Evolutionary conservation across 2,329 filamentous ascomycete species (phyloP), one percentile per base, ranked within the genome.

Genomic region (Aspergillus amoenus): DNA sequence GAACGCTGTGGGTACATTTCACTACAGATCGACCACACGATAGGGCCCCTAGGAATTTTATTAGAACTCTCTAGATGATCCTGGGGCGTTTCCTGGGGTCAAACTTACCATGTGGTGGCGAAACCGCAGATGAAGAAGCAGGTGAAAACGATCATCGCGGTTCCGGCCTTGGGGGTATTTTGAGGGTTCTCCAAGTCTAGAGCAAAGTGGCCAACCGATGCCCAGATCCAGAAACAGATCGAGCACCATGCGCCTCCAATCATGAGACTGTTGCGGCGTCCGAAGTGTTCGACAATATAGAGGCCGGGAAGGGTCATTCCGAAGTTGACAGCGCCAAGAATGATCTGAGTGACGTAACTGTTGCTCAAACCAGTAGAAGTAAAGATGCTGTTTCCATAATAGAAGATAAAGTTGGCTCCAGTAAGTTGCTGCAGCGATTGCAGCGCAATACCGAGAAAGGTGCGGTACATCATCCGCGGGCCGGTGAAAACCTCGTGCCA

Each of bases 81-180:
- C 9, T 30, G 27, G 27, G 27, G 27, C 8, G 8, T 4, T 30
- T 30, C 1, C 1, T 0, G 27, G 9, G 34, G 4, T 37, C 34
- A 37, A 34, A 24, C 42, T 44, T 22, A 44, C 42, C 87, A 91
- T 13, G 87, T 89, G 30, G 79, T 78, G 24, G 88, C 88, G 64
- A 90, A 92, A 1, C 84, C 87, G 48, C 85, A 82, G 55, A 91
- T 91, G 73, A 90, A 91, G 78, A 91, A 83, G 72, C 85, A 89
- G 3, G 88, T 85, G 53, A 88, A 84, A 9, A 88, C 84, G 63
- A 91, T 89, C 82, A 91, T 87, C 59, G 87, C 81, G 5, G 85
- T 83, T 11, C 88, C 88, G 12, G 84, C 79, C 3, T 75, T 71
- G 5, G 73, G 70, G 63, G 76, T 82, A 37, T 70, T 68, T 5